phyloP scores from a whole-genome alignment of 345 rosid species.

The Sisymbrium irio region DNA sequence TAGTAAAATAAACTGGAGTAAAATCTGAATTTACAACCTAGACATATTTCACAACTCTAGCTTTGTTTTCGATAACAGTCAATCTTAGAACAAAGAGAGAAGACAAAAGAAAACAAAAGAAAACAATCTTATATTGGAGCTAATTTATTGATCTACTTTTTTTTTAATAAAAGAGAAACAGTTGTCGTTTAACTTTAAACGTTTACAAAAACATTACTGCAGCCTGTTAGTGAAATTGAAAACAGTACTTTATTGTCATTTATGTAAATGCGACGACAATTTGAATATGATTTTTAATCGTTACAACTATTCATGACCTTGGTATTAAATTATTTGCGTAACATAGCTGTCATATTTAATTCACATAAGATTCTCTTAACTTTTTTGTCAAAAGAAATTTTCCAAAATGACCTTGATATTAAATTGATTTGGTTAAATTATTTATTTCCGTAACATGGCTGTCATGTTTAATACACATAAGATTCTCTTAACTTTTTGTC shows the following conservation, averaged over 20 bases:
- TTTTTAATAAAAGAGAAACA: neutral
- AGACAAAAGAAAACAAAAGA: no score
- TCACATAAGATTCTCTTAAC: slow-evolving; percentile 21
- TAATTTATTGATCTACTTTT: neutral
- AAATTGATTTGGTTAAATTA: neutral
- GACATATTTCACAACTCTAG: neutral
- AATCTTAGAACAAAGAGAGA: neutral
- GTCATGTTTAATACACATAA: slow-evolving; percentile 25
- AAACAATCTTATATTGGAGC: neutral
- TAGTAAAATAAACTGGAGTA: no score
- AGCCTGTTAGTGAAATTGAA: neutral
- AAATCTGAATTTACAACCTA: no score
- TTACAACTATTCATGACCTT: slow-evolving; percentile 17
- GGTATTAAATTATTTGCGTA: neutral
- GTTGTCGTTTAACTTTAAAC: slow-evolving; percentile 2
- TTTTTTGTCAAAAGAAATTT: slow-evolving; percentile 12
- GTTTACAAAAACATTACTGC: slow-evolving; percentile 6
- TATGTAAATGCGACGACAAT: neutral
- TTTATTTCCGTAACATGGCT: slow-evolving; percentile 11
- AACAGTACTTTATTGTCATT: neutral
- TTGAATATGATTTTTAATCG: slow-evolving; percentile 7
- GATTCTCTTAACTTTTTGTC: slow-evolving; percentile 13
- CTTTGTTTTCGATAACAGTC: slow-evolving; percentile 6
- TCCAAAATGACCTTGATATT: neutral
- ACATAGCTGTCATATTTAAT: slow-evolving; percentile 25